These are phyloP conservation scores for Monosporascus sp. DNA, from an alignment of 2,329 filamentous ascomycete species.

Conservation along the genomic window DNA sequence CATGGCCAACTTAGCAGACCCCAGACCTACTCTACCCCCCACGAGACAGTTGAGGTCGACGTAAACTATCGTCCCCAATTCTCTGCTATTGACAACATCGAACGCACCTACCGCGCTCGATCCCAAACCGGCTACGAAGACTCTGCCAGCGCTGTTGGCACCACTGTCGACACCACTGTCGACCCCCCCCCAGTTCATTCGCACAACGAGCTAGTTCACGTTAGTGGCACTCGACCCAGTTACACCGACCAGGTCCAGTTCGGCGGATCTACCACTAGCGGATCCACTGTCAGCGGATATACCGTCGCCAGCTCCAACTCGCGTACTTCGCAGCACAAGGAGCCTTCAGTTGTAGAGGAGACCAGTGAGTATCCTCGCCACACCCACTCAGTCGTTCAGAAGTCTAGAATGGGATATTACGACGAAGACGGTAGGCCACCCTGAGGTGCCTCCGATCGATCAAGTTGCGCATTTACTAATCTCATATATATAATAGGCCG, in stretches of 20 bases:
- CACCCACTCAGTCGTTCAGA: conserved; percentile 34
- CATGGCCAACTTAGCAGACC: conserved; percentile 11
- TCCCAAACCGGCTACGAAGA: conserved; percentile 46
- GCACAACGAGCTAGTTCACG: conserved; percentile 30
- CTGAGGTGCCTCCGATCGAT: too few species aligned
- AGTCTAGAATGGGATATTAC: conserved; percentile 61
- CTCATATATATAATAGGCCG: conserved; percentile 35
- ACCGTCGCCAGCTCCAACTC: conserved; percentile 44
- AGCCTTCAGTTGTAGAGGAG: conserved; percentile 59
- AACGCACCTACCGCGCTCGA: conserved; percentile 61
- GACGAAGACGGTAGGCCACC: conserved; percentile 51
- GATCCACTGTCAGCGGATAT: conserved; percentile 43
- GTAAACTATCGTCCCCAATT: conserved; percentile 42
- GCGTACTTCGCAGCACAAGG: conserved; percentile 46
- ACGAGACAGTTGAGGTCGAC: conserved; percentile 64
- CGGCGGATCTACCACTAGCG: conserved; percentile 53
- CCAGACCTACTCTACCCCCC: conserved; percentile 42
- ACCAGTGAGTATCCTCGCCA: conserved; percentile 53
- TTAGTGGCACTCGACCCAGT: conserved; percentile 30
- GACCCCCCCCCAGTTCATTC: conserved; percentile 26
- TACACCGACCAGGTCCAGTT: conserved; percentile 42
- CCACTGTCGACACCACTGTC: conserved; percentile 22
- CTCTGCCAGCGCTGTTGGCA: conserved; percentile 16
- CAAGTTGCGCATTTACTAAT: too few species aligned
- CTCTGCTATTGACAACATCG: conserved; percentile 56